Evolutionary conservation across 768 basidiomycete genomes (phyloP), one percentile per base, ranked within the genome.

Genomic region (Hypholoma sublateritium): DNA sequence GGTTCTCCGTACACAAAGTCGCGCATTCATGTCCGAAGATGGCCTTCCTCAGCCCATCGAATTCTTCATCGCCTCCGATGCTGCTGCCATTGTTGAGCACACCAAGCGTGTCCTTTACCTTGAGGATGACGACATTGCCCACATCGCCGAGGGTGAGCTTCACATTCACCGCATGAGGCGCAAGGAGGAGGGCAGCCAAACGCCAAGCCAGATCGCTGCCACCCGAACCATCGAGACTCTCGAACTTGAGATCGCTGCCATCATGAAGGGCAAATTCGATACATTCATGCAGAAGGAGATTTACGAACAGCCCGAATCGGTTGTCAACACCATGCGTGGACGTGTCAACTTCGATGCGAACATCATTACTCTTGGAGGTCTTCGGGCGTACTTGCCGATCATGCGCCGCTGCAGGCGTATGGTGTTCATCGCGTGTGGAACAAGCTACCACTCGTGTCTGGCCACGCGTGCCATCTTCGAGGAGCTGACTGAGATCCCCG

Each of bases 251-350:
- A 85, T 99, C 45, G 96, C 96, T n/a, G 97, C 96, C 63, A 98
- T 99, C 78, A 98, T 98, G 97, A 99, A 99, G 83, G 97, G 97
- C 70, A 93, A 95, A 74, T 99, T 98, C 71, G 93, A 93, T 70
- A 95, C 96, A 70, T 99, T 99, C 78, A 99, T 99, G 97, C 96
- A 98, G 73, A 99, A 99, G 79, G 97, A 99, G 74, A 98, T 98
- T 65, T 98, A 94, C 79, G 93, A 98, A 70, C 96, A 98, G 72
- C 96, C 97, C 50, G 97, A 99, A 69, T 96, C 94, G 24, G 97
- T 98, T 60, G 94, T 98, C 75, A 99, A 99, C 83, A 99, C 97
- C 50, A 99, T 99, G 97, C 91, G 97, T 84, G 97, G 97, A 59
- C 94, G 97, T 65, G 91, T 99, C 79, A 98, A 97, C 82, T 99